Base-by-base conservation (phyloP, 2,329 filamentous ascomycete genomes). In the Colletotrichum navitas region DNA sequence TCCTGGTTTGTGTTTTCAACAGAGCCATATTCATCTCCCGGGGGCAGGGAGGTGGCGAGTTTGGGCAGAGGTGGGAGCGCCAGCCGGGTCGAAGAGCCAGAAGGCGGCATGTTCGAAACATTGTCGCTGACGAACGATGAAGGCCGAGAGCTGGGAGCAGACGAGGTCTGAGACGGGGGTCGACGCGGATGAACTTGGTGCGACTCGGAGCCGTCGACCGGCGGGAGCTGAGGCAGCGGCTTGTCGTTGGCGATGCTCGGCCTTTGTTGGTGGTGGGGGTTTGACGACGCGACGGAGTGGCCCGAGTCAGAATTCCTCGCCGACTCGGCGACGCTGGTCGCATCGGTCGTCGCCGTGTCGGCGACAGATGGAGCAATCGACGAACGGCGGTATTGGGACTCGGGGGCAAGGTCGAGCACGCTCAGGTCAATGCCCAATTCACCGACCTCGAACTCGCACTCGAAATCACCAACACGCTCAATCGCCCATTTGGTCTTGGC, bases 391-490 rank as follows among this genome's bases (percentile, higher is more conserved):
- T 79, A 75, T 51, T 84, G 81, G 16, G 81, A 76, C 26, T 72
- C 70, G 1, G 76, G 78, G n/a, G 81, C 78, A 10, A 81, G 76
- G 65, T 88, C 84, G 56, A 90, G 81, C n/a, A 86, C 80, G 21
- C 79, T 81, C 36, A 90, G 79, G 73, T 90, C 88, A 63, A 91
- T 85, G 10, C 86, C 87, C 34, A 93, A 81, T 74, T 78, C 81
- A 24, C 82, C 83, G 47, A 83, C 78, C 75, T 92, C 90, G 66
- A 93, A 86, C 79, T 97, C 94, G 75, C 95, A 90, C 80, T 97
- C 94, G 75, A 97, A 97, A 80, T 97, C 95, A 26, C 95, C 94
- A 74, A 96, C 94, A 72, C 92, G 89, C 81, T 97, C 94, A 69
- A 99, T 92, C 55, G 97, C 90, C 79, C 90, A 87, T 77, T 94